These are phyloP conservation scores for Phytophthora chlamydospora DNA, from an alignment of 352 stramenopile species.

Conservation along the genomic window DNA sequence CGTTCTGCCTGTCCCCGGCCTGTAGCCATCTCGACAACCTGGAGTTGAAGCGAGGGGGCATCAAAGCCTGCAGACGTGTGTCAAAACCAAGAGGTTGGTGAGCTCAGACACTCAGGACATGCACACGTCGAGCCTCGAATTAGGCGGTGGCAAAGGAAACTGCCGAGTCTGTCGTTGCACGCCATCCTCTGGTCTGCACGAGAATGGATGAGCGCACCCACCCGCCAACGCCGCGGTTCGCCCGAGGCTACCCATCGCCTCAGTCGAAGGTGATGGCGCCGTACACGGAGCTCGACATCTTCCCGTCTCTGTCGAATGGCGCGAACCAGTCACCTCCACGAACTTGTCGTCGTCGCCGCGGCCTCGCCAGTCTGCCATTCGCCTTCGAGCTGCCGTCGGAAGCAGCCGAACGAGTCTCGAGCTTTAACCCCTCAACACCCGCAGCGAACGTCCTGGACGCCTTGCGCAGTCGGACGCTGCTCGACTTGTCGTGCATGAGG, in stretches of 20 bases:
- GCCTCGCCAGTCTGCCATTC: conserved; percentile 30
- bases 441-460: conserved; percentile 36
- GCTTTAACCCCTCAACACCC: neutral
- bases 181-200: neutral
- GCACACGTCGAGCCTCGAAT: too few species aligned
- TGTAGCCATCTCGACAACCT: too few species aligned
- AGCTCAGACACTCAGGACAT: too few species aligned
- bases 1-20: too few species aligned
- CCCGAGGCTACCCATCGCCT: conserved; percentile 5
- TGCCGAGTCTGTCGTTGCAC: neutral
- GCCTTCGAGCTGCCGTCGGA: conserved; percentile 25
- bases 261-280: conserved; percentile 9
- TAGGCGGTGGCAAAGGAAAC: too few species aligned
- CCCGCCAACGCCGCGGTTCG: conserved; percentile 6
- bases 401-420: conserved; percentile 2
- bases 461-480: conserved; percentile 45
- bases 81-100: too few species aligned
- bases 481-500: conserved; percentile 62
- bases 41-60: too few species aligned
- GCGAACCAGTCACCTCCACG: neutral
- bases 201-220: conserved; percentile 18
- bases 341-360: conserved; percentile 14
- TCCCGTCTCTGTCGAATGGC: conserved; percentile 15
- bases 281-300: conserved; percentile 33
- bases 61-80: too few species aligned